Percentiles rank a stretch among this genome's conserved stretches.
Conservation (phyloP, 345 rosid genomes). For the Sisymbrium irio region DNA sequence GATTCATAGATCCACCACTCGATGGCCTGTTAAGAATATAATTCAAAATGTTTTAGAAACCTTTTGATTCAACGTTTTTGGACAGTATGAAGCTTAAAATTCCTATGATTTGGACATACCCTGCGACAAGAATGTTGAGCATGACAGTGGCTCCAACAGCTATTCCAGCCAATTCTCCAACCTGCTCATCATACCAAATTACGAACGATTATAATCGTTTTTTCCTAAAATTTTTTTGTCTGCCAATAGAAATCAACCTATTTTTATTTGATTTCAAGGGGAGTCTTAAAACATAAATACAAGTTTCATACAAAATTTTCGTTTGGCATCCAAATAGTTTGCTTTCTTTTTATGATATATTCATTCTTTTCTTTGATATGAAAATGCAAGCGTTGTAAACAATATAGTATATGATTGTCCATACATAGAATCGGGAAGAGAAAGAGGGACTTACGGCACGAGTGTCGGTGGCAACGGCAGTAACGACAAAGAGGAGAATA, state of each 20-base stretch:
- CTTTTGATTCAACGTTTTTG: background rate
- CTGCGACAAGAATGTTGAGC: conserved; percentile 92
- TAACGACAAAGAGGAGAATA: conserved; percentile 85
- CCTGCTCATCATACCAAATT: conserved; percentile 42
- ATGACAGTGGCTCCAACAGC: conserved; percentile 98
- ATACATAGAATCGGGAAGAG: conserved; percentile 1
- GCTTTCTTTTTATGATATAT: background rate
- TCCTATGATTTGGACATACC: conserved; percentile 42
- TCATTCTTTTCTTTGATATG: background rate
- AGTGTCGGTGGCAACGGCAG: conserved; percentile 96
- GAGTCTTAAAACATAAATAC: background rate
- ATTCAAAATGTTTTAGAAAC: conserved; percentile 2
- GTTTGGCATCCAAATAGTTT: background rate
- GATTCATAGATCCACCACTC: conserved; percentile 64
- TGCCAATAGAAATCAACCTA: background rate
- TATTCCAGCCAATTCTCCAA: conserved; percentile 94
- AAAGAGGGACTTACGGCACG: conserved; percentile 66
- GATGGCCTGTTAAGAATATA: conserved; percentile 55
- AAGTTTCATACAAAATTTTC: background rate
- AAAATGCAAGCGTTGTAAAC: background rate
- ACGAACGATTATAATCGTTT: background rate
- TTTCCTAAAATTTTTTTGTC: background rate
- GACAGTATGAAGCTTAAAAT: background rate
- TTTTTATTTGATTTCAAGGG: background rate
- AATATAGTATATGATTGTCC: background rate